phyloP scores from a whole-genome alignment of 495 filamentous ascomycete species.

The Aspergillus baeticus region DNA sequence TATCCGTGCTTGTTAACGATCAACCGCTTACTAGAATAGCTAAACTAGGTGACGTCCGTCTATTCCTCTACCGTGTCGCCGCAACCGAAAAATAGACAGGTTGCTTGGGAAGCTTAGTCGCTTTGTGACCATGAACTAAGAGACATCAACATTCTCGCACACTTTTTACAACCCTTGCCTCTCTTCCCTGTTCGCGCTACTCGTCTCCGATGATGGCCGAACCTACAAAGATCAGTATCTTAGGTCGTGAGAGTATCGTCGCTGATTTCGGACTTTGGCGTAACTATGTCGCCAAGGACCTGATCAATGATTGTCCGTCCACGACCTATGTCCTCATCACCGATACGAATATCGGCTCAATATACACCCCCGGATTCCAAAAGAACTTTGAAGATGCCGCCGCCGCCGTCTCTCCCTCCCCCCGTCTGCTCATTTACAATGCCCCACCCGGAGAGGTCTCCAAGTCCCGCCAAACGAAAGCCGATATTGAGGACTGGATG shows the following conservation, averaged over 20 bases:
- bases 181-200: not conserved
- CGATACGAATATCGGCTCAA: conserved; percentile 83
- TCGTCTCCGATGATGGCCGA: conserved; percentile 33
- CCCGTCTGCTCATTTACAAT: conserved; percentile 78
- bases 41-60: not conserved
- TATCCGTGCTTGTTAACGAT: not conserved
- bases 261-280: conserved; percentile 92
- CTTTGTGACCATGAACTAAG: conserved; percentile 38
- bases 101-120: conserved; percentile 2
- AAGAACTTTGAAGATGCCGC: conserved; percentile 62
- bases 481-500: conserved; percentile 97
- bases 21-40: not conserved
- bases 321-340: conserved; percentile 96
- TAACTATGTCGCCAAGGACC: conserved; percentile 75
- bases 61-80: not conserved
- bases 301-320: conserved; percentile 72
- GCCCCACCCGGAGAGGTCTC: conserved; percentile 91
- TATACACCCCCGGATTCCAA: conserved; percentile 77
- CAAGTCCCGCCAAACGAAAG: conserved; percentile 90
- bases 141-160: conserved; percentile 10
- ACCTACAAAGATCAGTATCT: conserved; percentile 52
- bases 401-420: conserved; percentile 48
- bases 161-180: not conserved
- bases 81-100: not conserved
- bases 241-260: conserved; percentile 76